Percentiles rank a stretch among this genome's conserved stretches.
These are phyloP conservation scores for Lichtheimia corymbifera DNA, from an alignment of 371 early-diverging fungal genomes.

Conservation along the genomic window DNA sequence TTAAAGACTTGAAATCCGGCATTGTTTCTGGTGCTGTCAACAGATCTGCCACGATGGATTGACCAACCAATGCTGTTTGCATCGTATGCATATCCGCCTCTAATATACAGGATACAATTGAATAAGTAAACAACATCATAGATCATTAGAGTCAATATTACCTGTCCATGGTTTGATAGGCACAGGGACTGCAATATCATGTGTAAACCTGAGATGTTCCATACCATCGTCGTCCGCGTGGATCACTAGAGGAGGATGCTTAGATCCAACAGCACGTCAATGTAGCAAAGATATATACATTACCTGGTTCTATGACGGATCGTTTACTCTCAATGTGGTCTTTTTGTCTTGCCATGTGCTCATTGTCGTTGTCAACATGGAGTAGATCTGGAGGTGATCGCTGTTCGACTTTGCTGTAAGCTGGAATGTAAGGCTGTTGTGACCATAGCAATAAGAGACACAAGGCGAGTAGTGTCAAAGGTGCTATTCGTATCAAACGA, in stretches of 20 bases:
- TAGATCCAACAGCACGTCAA: not conserved
- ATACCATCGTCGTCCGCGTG: constrained; percentile 14
- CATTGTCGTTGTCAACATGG: not conserved
- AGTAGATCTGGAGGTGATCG: not conserved
- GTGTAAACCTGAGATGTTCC: constrained; percentile 17
- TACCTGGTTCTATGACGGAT: constrained; percentile 14
- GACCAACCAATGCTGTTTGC: constrained; percentile 16
- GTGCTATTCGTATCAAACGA: not conserved
- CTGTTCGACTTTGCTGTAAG: not conserved
- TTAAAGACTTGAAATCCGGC: constrained; percentile 32
- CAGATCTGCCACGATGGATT: constrained; percentile 13
- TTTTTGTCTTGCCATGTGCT: constrained; percentile 2
- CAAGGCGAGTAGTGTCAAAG: not conserved
- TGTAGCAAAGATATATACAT: not conserved
- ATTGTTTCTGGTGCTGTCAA: constrained; percentile 20
- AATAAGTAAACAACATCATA: not conserved
- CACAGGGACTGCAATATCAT: constrained; percentile 26
- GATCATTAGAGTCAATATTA: constrained; percentile 2
- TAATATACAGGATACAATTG: not conserved
- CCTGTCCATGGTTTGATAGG: constrained; percentile 27
- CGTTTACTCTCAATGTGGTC: not conserved
- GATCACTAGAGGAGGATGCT: constrained; percentile 1
- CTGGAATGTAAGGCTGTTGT: not conserved
- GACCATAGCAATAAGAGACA: not conserved
- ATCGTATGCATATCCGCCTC: constrained; percentile 16